These are phyloP conservation scores for Erythrobasidium hasegawianum DNA, from an alignment of 1,284 basidiomycete species.

Conservation along the genomic window DNA sequence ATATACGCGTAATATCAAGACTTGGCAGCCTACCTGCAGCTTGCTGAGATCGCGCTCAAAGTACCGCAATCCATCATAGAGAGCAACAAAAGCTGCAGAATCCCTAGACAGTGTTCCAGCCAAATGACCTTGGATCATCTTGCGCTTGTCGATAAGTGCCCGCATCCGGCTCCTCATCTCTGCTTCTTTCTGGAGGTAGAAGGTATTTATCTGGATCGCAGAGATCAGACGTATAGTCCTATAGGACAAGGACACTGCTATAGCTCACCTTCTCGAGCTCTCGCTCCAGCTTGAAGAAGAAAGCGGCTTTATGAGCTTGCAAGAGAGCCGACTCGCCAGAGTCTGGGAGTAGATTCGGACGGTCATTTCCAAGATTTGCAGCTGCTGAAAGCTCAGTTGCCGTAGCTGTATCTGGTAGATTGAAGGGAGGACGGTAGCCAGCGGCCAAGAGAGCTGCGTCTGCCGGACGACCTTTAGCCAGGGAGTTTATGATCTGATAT, in stretches of 20 bases:
- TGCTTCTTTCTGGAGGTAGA: constrained; percentile 96
- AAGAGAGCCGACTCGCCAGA: constrained; percentile 56
- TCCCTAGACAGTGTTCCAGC: constrained; percentile 53
- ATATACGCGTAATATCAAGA: no score
- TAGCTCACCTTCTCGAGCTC: constrained; percentile 86
- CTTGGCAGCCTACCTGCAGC: constrained; percentile 67
- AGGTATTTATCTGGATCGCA: constrained; percentile 81
- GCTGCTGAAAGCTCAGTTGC: constrained; percentile 26
- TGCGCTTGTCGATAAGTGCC: constrained; percentile 87
- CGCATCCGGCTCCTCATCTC: constrained; percentile 88
- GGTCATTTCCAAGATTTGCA: constrained; percentile 5
- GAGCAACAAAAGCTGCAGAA: constrained; percentile 56
- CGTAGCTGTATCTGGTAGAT: constrained; percentile 29
- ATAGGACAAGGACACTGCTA: not conserved
- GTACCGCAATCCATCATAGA: constrained; percentile 80
- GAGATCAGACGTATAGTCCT: not conserved
- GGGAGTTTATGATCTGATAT: constrained; percentile 86
- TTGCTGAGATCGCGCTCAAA: constrained; percentile 95
- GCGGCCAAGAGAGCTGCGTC: constrained; percentile 83
- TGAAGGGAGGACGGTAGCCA: constrained; percentile 64
- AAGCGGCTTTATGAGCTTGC: constrained; percentile 91
- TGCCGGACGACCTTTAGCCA: constrained; percentile 81
- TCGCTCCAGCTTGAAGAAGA: constrained; percentile 98
- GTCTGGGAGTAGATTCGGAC: constrained; percentile 38
- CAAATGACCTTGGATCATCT: constrained; percentile 53